Base-by-base conservation (phyloP, 148 eudicot species). In the Dysphania ambrosioides region DNA sequence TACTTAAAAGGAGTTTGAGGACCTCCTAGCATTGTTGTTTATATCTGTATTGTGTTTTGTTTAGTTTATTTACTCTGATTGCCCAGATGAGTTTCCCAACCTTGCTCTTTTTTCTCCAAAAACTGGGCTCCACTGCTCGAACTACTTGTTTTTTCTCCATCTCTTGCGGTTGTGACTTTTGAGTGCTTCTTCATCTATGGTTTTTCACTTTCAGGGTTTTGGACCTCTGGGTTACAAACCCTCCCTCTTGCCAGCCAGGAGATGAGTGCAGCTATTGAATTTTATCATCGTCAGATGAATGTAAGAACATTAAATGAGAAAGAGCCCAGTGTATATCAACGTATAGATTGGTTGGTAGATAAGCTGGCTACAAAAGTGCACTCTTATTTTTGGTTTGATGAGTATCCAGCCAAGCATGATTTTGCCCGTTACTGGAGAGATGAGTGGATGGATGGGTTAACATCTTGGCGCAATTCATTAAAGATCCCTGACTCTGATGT, bases 311-410 rank as follows among this genome's bases (percentile, higher is more conserved):
- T 88, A 56, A 90, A 90, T 67, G 92, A 90, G 78, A 90, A 75
- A 32, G 86, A 86, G 63, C 29, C 82, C 23, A 32, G 70, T 67
- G 88, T 80, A 38, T 87, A 87, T 72, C 85, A 86, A 74, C 92
- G 98, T 16, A 84, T 88, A 59, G 97, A 95, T 81, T 95, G 98
- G 98, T 82, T 92, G 73, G 88, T 89, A 19, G 87, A 92, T 79
- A 92, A 88, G 85, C 77, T 95, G 77, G 77, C 77, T 72, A 95
- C 89, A 35, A 87, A 89, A 84, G 97, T 92, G 42, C 97, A 95
- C 77, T 87, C 99, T 6, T 90, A 86, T 83, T 92, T 90, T 72
- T 92, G 97, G 98, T 90, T 95, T 61, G 98, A 95, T 64, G 96
- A 95, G 83, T 92, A 83, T 78, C 82, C 96, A 0, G 89, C 82